Conservation (phyloP, 73 alveolate genomes). For the Effrenium voratum region DNA sequence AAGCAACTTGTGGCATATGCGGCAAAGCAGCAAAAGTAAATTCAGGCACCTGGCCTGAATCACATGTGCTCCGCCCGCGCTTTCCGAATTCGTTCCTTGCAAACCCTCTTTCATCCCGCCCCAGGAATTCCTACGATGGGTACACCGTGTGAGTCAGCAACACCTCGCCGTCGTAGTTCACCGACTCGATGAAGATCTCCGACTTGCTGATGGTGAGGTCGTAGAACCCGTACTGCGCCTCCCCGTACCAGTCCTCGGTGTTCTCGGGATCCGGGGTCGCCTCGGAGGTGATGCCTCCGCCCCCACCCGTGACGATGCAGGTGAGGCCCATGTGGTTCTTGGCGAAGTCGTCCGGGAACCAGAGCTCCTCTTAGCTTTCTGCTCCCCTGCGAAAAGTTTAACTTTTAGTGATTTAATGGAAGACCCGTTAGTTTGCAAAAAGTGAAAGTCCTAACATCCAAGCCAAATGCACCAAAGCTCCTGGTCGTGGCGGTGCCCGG, state of each 20-base stretch:
- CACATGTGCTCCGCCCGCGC: too few species aligned
- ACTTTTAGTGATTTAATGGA: background rate
- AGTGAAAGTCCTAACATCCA: too few species aligned
- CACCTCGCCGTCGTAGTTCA: slow-evolving; percentile 35
- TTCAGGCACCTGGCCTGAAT: too few species aligned
- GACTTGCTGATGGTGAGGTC: slow-evolving; percentile 1
- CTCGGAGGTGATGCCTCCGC: background rate
- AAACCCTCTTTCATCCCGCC: too few species aligned
- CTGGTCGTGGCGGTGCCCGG: slow-evolving; percentile 85
- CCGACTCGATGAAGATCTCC: background rate
- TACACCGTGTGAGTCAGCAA: slow-evolving; percentile 49
- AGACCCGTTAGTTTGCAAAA: background rate
- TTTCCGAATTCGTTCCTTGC: too few species aligned
- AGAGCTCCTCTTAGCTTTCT: background rate
- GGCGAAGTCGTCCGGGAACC: background rate
- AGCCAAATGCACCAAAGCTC: background rate
- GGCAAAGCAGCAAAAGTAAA: too few species aligned
- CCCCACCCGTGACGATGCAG: slow-evolving; percentile 1
- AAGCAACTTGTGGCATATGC: too few species aligned
- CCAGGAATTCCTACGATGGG: too few species aligned
- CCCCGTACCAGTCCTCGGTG: slow-evolving; percentile 1
- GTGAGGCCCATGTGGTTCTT: slow-evolving; percentile 9
- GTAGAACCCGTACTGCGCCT: slow-evolving; percentile 19
- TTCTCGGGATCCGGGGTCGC: background rate
- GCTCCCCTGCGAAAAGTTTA: background rate